Percentiles rank a stretch among this genome's conserved stretches.
Conservation (phyloP, 331 rosid genomes). For the Rhamnella rubrinervis region DNA sequence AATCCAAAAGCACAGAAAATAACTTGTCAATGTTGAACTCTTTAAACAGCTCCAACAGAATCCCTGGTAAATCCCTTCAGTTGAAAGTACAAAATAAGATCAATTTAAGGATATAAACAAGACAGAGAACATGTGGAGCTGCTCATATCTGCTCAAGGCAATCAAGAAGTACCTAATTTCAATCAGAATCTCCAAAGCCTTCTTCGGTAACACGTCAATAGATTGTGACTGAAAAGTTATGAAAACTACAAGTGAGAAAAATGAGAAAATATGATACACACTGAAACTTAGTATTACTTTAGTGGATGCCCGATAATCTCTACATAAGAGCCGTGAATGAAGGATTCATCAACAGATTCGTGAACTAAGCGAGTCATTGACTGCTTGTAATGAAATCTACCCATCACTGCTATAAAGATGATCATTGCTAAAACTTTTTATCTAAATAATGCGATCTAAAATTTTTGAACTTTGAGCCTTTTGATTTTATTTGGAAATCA, state of each 20-base stretch:
- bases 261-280: background rate
- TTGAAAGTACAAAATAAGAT: constrained; percentile 20
- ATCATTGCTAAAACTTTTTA: background rate
- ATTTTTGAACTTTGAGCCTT: too few relatives aligned
- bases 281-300: background rate
- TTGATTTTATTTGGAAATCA: too few relatives aligned
- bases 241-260: constrained; percentile 24
- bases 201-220: constrained; percentile 57
- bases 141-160: constrained; percentile 13
- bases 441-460: background rate
- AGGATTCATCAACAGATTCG: background rate
- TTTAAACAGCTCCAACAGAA: constrained; percentile 58
- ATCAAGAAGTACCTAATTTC: constrained; percentile 56
- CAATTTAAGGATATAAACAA: constrained; percentile 18
- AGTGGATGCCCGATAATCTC: background rate
- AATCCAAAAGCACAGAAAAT: constrained; percentile 66
- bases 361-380: background rate
- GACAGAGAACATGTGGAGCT: background rate
- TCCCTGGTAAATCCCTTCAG: constrained; percentile 61
- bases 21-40: constrained; percentile 76
- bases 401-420: background rate
- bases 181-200: constrained; percentile 65
- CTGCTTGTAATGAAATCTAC: background rate
- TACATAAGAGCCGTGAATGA: background rate
- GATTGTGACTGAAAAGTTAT: constrained; percentile 60